Evolutionary conservation across 768 basidiomycete species (phyloP).

Genomic region (Mrakia gelida): DNA sequence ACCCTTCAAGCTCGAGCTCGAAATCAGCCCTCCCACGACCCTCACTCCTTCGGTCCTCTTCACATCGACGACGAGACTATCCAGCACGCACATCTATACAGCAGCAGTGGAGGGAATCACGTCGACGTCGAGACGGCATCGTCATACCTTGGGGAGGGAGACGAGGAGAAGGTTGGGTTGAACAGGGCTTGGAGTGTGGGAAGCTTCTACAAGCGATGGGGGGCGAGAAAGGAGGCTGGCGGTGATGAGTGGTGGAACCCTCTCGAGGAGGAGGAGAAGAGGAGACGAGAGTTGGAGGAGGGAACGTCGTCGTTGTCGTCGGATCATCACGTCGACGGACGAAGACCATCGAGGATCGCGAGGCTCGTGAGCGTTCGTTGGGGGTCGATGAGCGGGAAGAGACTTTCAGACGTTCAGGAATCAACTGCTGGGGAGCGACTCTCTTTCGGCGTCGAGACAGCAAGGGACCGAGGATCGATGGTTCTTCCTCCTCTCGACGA

Average conservation of each 20-base stretch:
- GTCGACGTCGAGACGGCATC: not conserved
- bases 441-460: not conserved
- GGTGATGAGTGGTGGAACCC: not conserved
- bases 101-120: not conserved
- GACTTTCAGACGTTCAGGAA: not conserved
- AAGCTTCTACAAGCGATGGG: not conserved
- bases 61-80: not conserved
- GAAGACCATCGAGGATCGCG: not conserved
- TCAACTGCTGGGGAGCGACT: not conserved
- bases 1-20: no score
- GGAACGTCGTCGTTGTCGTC: not conserved
- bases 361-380: not conserved
- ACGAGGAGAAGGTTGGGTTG: not conserved
- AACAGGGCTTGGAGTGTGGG: not conserved
- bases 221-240: not conserved
- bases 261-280: not conserved
- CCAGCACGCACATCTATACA: not conserved
- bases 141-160: not conserved
- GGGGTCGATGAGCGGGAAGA: not conserved
- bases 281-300: not conserved
- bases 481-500: not conserved
- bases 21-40: not conserved
- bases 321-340: not conserved
- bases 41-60: not conserved
- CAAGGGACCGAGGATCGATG: not conserved